Base-by-base conservation (phyloP, 2,329 filamentous ascomycete genomes). In the Botrytis medusae region DNA sequence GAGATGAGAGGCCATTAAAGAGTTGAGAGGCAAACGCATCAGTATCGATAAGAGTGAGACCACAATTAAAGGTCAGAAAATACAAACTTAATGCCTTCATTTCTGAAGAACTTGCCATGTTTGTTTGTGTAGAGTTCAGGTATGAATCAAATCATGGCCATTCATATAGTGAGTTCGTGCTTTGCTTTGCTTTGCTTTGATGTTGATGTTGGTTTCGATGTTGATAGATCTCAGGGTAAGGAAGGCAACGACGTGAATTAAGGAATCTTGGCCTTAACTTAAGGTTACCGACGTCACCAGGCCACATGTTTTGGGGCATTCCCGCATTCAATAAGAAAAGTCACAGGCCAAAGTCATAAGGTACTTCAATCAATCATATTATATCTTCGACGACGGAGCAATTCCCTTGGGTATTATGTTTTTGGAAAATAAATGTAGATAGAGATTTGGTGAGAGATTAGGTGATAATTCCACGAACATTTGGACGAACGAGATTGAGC, bases 11-110 rank as follows among this genome's bases (percentile, higher is more conserved):
- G 51, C 84, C 85, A 70, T 86, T 83, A 80, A 92, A 89, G 77
- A 97, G 84, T 79, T 94, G 90, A 18, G 87, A 84, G 22, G 92
- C 90, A 79, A 98, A 94, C 69, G 89, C 85, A 54, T 90, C 85
- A 34, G 90, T 85, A 77, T 95, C 87, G 79, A 97, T 89, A 14
- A 90, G 83, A 71, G 86, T 86, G 77, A 93, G 92, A 46, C 88
- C 95, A 79, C 93, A 97, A 81, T 98, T 98, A 85, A 96, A 97
- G 18, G 95, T 97, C 71, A 97, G 83, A 75, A 97, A 87, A 79
- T 97, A 91, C 72, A 94, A 83, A 78, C 91, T 89, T 72, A 97
- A 57, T 32, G 48, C n/a, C 29, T 70, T 71, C 60, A 71, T 73
- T 12, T 65, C 64, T 44, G 60, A 65, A 22, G 20, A 12, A 29